Evolutionary conservation across 2,329 filamentous ascomycete genomes (phyloP), one percentile per base, ranked within the genome.

Genomic region (Truncatella angustata): DNA sequence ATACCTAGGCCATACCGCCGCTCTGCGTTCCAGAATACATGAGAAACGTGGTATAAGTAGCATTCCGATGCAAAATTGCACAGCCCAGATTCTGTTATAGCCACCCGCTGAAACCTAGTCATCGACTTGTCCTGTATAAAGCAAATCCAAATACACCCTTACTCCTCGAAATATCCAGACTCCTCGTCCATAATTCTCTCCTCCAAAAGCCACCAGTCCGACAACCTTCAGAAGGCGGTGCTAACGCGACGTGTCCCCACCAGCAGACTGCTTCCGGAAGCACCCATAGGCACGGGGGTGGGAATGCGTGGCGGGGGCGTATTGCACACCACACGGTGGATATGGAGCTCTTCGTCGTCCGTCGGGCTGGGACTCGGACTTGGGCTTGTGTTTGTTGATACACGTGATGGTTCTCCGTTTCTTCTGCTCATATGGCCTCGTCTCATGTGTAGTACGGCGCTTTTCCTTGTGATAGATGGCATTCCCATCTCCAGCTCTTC

Each of bases 261-360:
- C 5, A 28, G 18, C 43, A 46, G 18, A 9, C 23, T 24, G n/a
- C n/a, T n/a, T n/a, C n/a, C n/a, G n/a, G n/a, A n/a, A n/a, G n/a
- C n/a, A 28, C 43, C 43, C 10, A 46, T 28, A 4, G 43, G 43
- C 4, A 12, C 43, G 2, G 43, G 43, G 11, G 43, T 46, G 7
- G 43, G 43, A 16, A 32, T 34, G 9, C 43, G 24, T 4, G 43
- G 43, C 3, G 30, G 26, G 2, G 26, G 18, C 5, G 43, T 32
- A n/a, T 34, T 46, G 43, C 43, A 46, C 26, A 46, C 18, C 28
- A 46, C 34, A 24, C 43, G 32, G 26, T 28, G 43, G 11, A 24
- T 28, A 11, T 28, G 43, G 10, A 32, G n/a, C 14, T 35, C 14
- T 34, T 28, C 28, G 26, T 21, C 28, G 16, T 9, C 9, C 12